Conservation (phyloP, 163 green algal genomes). For the Scenedesmus sp. region DNA sequence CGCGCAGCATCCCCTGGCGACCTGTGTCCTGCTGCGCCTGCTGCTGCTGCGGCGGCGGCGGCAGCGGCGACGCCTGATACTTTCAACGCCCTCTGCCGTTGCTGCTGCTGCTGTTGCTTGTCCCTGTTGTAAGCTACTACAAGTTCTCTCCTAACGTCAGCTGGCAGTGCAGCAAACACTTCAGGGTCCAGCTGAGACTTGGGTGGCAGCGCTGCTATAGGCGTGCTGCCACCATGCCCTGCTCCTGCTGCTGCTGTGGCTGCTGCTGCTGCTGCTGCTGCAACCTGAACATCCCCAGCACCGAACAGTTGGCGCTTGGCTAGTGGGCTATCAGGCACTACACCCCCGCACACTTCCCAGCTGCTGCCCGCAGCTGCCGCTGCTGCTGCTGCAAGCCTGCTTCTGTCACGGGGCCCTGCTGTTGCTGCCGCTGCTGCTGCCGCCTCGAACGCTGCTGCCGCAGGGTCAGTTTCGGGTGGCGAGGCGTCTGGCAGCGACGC, state of each 20-base stretch:
- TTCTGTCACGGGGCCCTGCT: constrained; percentile 11
- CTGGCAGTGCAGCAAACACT: constrained; percentile 67
- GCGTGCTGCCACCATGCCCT: neutral
- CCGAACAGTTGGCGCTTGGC: constrained; percentile 1
- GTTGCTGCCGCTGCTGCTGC: constrained; percentile 41
- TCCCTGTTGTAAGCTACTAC: constrained; percentile 18
- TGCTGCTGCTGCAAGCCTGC: constrained; percentile 7
- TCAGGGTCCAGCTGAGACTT: constrained; percentile 73
- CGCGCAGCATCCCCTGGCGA: constrained; percentile 40
- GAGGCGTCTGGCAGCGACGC: neutral
- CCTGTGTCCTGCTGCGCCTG: neutral
- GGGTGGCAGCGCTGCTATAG: constrained; percentile 27
- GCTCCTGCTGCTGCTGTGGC: constrained; percentile 8
- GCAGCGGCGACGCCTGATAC: too few species aligned
- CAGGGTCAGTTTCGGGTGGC: neutral
- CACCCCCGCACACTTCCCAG: neutral
- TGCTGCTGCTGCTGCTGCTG: too few species aligned
- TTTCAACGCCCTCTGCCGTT: neutral
- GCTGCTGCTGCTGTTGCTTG: neutral
- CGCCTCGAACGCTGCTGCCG: neutral
- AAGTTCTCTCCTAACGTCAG: constrained; percentile 60
- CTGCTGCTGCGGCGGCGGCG: neutral
- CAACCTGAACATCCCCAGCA: neutral
- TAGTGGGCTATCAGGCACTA: neutral
- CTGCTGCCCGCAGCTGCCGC: neutral